Percentiles rank a stretch among this genome's conserved stretches.
These are phyloP conservation scores for Phaeotremella skinneri DNA, from an alignment of 768 basidiomycete species.

Conservation along the genomic window DNA sequence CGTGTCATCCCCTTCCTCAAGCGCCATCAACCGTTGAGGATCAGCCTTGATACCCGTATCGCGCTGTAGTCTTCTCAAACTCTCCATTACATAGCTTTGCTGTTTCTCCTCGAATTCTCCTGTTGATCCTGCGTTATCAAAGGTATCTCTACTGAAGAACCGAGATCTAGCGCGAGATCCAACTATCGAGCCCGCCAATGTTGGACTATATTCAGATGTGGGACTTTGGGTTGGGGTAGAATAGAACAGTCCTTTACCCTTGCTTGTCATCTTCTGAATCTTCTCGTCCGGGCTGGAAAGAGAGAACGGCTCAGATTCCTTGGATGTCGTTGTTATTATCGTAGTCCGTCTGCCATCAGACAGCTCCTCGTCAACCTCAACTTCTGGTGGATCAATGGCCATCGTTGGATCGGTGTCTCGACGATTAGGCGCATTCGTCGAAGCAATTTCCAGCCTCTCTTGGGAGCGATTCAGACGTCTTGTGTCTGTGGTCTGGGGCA, in stretches of 20 bases:
- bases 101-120: no score
- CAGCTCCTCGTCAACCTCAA: neutral
- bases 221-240: neutral
- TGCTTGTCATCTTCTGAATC: neutral
- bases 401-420: constrained; percentile 13
- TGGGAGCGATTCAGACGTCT: neutral
- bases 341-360: neutral
- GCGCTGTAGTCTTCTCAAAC: constrained; percentile 15
- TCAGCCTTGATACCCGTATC: constrained; percentile 22
- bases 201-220: neutral
- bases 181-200: neutral
- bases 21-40: constrained; percentile 8
- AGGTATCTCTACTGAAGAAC: no score
- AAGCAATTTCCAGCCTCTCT: neutral
- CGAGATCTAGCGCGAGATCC: neutral
- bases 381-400: constrained; percentile 3
- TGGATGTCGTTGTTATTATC: neutral
- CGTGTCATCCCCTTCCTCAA: neutral
- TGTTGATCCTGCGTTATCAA: no score
- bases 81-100: constrained; percentile 12
- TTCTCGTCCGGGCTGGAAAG: neutral
- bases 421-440: neutral
- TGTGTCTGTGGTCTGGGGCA: neutral
- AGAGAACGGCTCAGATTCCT: neutral
- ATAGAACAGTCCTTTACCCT: neutral